Base-by-base conservation (phyloP, 352 stramenopile genomes). In the Saprolegnia diclina region DNA sequence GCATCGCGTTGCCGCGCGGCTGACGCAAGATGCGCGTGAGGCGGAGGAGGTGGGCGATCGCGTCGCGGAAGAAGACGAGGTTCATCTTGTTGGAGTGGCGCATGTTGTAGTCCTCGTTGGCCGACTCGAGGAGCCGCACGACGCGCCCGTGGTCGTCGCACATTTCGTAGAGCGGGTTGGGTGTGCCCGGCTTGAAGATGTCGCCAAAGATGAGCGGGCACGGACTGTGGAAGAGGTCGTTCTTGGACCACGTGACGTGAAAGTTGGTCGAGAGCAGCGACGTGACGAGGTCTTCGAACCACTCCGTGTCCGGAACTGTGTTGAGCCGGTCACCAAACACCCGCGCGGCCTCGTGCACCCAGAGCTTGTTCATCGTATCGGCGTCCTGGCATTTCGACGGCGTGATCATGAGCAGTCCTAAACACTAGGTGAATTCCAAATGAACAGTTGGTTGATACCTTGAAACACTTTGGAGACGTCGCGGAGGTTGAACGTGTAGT, bases 381-480 rank as follows among this genome's bases (percentile, higher is more conserved):
- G 79, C 72, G 32, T 92, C 87, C 0, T 65, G 71, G 71, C 90
- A 97, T 73, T 94, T 96, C 0, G 72, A 61, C 5, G 85, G 79
- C 0, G 84, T 91, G 56, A 98, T 87, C 93, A 98, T 98, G 7
- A 98, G 77, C 32, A 98, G 85, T 19, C 52, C 52, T 59, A n/a
- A n/a, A n/a, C n/a, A n/a, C n/a, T n/a, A n/a, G n/a, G n/a, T n/a
- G n/a, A n/a, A n/a, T n/a, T n/a, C n/a, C n/a, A n/a, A n/a, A n/a
- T n/a, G n/a, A 54, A 5, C 2, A 2, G 46, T 6, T 54, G 46
- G n/a, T 6, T 54, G n/a, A 7, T 1, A 0, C 94, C 94, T 54
- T 98, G 94, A 55, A 98, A 98, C 3, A 98, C 92, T 73, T 98
- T 98, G 3, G 89, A 97, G 0, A 98, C 88, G 59, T 98, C 93